Percentiles rank a stretch among this genome's conserved stretches.
Evolutionary conservation across 352 stramenopile genomes (phyloP).

Genomic region (Phytophthora agathidicida): DNA sequence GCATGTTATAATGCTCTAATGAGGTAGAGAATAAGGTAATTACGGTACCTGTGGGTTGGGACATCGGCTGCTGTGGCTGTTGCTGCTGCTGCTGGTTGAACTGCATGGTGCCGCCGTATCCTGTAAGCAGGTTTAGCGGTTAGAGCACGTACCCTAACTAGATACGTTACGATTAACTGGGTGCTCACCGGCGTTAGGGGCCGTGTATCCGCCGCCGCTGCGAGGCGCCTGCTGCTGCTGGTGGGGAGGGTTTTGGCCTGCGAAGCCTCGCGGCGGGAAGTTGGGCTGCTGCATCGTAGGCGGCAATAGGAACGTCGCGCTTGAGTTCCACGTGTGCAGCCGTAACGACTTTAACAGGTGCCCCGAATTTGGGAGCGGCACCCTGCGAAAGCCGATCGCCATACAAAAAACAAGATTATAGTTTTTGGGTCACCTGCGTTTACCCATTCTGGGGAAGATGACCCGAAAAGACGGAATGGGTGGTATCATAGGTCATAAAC

Average conservation of each 20-base stretch:
- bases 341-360: no score
- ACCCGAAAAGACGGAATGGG: no score
- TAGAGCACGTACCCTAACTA: neutral
- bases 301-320: neutral
- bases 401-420: no score
- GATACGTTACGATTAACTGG: neutral
- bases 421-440: no score
- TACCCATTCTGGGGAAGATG: no score
- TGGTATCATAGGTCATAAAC: no score
- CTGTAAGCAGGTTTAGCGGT: slow-evolving; percentile 11
- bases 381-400: no score
- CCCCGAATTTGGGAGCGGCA: no score
- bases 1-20: no score
- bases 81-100: slow-evolving; percentile 35
- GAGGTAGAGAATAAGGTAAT: neutral
- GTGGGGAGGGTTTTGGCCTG: slow-evolving; percentile 23
- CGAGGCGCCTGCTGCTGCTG: slow-evolving; percentile 40
- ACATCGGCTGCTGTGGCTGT: slow-evolving; percentile 43
- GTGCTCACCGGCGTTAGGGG: slow-evolving; percentile 11
- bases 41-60: slow-evolving; percentile 33
- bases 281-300: slow-evolving; percentile 46
- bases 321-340: slow-evolving; percentile 36
- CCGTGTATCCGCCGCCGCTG: slow-evolving; percentile 30
- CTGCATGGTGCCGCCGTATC: slow-evolving; percentile 26
- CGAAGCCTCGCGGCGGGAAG: slow-evolving; percentile 47